Evolutionary conservation across 768 basidiomycete genomes (phyloP), one percentile per base, ranked within the genome.

Genomic region (Pisolithus orientalis): DNA sequence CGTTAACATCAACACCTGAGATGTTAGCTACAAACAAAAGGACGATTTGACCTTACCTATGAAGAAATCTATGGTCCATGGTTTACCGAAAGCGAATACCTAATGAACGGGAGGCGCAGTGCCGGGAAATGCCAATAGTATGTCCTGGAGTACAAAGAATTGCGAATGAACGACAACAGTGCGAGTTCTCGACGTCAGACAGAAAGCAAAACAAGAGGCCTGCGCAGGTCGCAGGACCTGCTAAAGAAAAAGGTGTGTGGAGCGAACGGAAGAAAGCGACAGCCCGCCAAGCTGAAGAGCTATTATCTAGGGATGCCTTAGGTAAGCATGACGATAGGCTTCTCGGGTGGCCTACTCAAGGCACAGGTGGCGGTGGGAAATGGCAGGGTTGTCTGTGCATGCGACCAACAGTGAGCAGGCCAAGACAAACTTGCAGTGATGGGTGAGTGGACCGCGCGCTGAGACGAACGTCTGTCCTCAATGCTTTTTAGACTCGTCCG

Each of bases 401-500:
- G 25, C 9, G 21, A 21, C 9, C 8, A 10, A 21, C 21, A 10
- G 24, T 10, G 21, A 13, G 21, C 42, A 21, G 2, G 6, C 16
- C 42, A 2, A 21, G 42, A 8, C 42, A 11, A 13, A 10, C 42
- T 21, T 47, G 31, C n/a, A 21, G 21, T 32, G 17, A 37, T 37
- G 46, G 32, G 46, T 37, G 28, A 37, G 44, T 47, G 31, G 25
- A 8, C 21, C 11, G 32, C 31, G 8, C 46, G 11, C 46, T 10
- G 21, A 4, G 27, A 13, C 6, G n/a, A 21, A 8, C 3, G 7
- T 46, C 13, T 29, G 47, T 64, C 21, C 59, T 4, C 16, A 38
- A 17, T 38, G 14, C 4, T 27, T 31, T 16, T 13, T 50, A 92
- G 90, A 93, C 62, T 73, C 83, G 51, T 78, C 82, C 54, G 80